Base-by-base conservation (phyloP, 495 filamentous ascomycete genomes). In the Hypoxylon perforatum region DNA sequence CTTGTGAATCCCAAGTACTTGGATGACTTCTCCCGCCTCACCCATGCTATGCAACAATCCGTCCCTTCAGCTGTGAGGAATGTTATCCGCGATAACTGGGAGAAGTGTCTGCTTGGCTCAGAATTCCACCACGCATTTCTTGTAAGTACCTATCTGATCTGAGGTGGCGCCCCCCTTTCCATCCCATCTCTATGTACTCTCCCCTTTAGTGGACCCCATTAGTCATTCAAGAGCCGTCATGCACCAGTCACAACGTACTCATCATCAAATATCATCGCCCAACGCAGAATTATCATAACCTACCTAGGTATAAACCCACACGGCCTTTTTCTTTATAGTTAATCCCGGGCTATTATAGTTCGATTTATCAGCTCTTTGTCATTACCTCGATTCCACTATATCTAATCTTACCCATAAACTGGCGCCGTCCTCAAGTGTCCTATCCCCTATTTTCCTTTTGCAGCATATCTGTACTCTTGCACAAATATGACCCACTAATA, bases 91-190 rank as follows among this genome's bases (percentile, higher is more conserved):
- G 80, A 83, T 44, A 77, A 81, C 55, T 84, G 81, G 81, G 73
- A 81, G 48, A 82, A 81, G 52, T 81, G 77, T 38, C 58, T 83
- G n/a, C 58, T 82, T n/a, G 81, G 81, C 15, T 79, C 78, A 51
- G 81, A 84, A 45, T 84, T 82, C 61, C 81, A 84, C 55, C 75
- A 79, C 28, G 78, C 80, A 12, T 84, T 83, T 57, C 51, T 83
- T 54, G 81, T 84, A 65, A 81, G 81, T 78, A 19, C 12, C n/a
- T 49, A 17, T 42, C n/a, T 6, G 4, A 17, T 17, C n/a, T 42
- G 14, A 17, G 5, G 8, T 42, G 5, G 39, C 39, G 8, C 5
- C 46, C 12, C 23, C 22, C 3, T 49, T 25, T 49, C 23, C 19
- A 4, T 33, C 46, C 9, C 46, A 17, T 49, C 23, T 46, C 18